These are phyloP conservation scores for Ananas comosus DNA, from an alignment of 176 grass and related monocot genomes.

Conservation along the genomic window DNA sequence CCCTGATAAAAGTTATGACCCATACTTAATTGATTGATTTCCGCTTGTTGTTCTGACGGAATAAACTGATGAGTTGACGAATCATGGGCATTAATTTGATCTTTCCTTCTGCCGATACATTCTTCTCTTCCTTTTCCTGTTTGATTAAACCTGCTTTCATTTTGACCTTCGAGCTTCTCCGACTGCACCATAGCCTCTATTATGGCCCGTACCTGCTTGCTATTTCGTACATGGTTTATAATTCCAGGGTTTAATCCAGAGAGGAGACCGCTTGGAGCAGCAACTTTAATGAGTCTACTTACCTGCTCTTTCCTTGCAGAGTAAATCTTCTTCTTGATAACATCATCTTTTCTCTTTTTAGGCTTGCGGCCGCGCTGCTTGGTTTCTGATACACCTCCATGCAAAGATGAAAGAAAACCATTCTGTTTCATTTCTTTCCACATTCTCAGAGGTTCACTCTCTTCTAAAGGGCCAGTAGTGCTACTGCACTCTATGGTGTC, in stretches of 20 bases:
- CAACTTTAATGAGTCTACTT: constrained; percentile 56
- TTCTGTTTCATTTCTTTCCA: constrained; percentile 99
- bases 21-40: constrained; percentile 1
- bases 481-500: constrained; percentile 74
- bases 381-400: constrained; percentile 34
- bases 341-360: constrained; percentile 58
- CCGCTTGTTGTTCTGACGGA: constrained; percentile 2
- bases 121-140: constrained; percentile 3
- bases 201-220: constrained; percentile 94
- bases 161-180: constrained; percentile 47
- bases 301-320: constrained; percentile 44
- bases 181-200: constrained; percentile 85
- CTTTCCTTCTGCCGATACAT: constrained; percentile 6
- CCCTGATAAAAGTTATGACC: constrained; percentile 4
- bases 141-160: constrained; percentile 6
- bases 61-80: not conserved
- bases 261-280: constrained; percentile 87
- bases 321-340: constrained; percentile 29
- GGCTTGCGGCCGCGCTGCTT: constrained; percentile 42
- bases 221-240: constrained; percentile 98
- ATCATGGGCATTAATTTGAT: constrained; percentile 1
- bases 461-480: constrained; percentile 47
- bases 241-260: constrained; percentile 93
- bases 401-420: constrained; percentile 87
- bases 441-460: constrained; percentile 61